Evolutionary conservation across 2,329 filamentous ascomycete species (phyloP).

Genomic region (Colletotrichum zoysiae): DNA sequence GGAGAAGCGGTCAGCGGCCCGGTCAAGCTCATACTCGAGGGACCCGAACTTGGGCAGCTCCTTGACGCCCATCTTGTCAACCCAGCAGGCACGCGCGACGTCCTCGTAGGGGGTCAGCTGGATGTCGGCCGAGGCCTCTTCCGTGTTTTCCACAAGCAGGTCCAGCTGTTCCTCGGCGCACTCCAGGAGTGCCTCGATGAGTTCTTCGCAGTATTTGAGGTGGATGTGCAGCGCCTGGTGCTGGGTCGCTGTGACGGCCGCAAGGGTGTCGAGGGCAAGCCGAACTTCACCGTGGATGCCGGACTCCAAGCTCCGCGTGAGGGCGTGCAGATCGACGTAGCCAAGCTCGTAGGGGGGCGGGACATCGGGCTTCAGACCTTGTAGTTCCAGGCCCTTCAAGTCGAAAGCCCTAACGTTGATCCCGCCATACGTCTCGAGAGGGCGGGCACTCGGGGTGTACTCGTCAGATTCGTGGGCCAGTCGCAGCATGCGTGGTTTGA

Average conservation of each 20-base stretch:
- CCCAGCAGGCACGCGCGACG: constrained; percentile 80
- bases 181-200: constrained; percentile 89
- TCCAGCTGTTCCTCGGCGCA: constrained; percentile 92
- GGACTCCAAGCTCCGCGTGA: constrained; percentile 90
- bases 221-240: constrained; percentile 73
- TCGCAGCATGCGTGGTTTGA: constrained; percentile 53
- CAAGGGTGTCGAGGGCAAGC: constrained; percentile 86
- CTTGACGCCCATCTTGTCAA: constrained; percentile 79
- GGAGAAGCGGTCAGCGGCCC: constrained; percentile 86
- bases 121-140: constrained; percentile 88
- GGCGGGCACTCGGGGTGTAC: constrained; percentile 67
- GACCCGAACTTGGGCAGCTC: constrained; percentile 82
- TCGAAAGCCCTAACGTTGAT: constrained; percentile 75
- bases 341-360: constrained; percentile 84
- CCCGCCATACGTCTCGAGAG: constrained; percentile 75
- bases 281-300: constrained; percentile 92
- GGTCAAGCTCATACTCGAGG: constrained; percentile 83
- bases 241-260: constrained; percentile 73
- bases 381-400: constrained; percentile 75
- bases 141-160: constrained; percentile 83
- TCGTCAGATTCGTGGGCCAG: constrained; percentile 62
- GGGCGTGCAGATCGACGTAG: constrained; percentile 87
- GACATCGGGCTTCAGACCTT: constrained; percentile 78
- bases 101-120: constrained; percentile 90
- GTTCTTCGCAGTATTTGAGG: constrained; percentile 83